A percentile compares a stretch with the other conserved stretches of the same genome.
Evolutionary conservation across 2,329 filamentous ascomycete species (phyloP).

Genomic region (Zopfia rhizophila): DNA sequence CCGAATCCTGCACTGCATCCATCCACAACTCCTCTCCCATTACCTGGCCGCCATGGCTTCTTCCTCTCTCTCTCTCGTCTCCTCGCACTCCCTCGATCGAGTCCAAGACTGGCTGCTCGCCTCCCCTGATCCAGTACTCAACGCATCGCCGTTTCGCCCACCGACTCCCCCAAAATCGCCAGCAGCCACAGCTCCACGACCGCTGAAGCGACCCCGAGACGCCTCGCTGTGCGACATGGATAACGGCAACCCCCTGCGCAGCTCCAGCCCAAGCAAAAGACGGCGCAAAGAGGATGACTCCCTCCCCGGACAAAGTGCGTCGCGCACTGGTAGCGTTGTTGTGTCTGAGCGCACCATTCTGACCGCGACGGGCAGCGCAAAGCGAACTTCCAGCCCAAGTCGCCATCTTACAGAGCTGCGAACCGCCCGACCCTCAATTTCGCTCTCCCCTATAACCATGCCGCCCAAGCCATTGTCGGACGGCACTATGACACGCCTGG

Average conservation of each 20-base stretch:
- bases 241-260: slow-evolving; percentile 11
- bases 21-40: too few species aligned
- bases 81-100: slow-evolving; percentile 10
- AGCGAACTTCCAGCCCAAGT: slow-evolving; percentile 10
- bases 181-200: slow-evolving; percentile 17
- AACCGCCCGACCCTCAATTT: slow-evolving; percentile 17
- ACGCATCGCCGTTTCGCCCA: slow-evolving; percentile 14
- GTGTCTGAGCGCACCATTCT: slow-evolving; percentile 16
- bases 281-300: slow-evolving; percentile 6
- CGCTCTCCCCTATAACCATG: slow-evolving; percentile 14
- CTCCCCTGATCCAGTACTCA: slow-evolving; percentile 2
- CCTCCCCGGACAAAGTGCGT: slow-evolving; percentile 3
- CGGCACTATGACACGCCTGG: slow-evolving; percentile 5
- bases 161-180: slow-evolving; percentile 18
- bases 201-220: slow-evolving; percentile 18
- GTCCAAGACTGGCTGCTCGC: slow-evolving; percentile 11
- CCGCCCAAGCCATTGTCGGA: slow-evolving; percentile 6
- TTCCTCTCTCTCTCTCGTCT: slow-evolving; percentile 1
- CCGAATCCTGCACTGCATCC: too few species aligned
- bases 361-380: slow-evolving; percentile 7
- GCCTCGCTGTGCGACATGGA: slow-evolving; percentile 19
- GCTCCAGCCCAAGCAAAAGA: slow-evolving; percentile 5
- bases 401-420: slow-evolving; percentile 19
- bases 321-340: slow-evolving; percentile 13
- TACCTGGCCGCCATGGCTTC: slow-evolving; percentile 8